A percentile compares a stretch with the other conserved stretches of the same genome.
Evolutionary conservation across 805 yeast genomes (phyloP).

Genomic region (Zygosaccharomyces kombuchaensis): DNA sequence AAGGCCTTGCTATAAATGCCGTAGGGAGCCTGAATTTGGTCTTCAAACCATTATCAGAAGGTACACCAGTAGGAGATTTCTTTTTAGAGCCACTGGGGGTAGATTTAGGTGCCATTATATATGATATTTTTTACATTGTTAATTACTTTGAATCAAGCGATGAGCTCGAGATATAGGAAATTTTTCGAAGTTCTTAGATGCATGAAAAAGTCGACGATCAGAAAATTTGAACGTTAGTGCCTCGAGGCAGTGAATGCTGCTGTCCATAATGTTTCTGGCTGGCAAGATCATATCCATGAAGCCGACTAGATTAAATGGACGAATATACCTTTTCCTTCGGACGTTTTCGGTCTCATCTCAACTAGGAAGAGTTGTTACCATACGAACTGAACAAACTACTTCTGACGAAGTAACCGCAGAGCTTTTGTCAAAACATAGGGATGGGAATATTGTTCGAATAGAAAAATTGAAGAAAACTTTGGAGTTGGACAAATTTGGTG

Average conservation of each 20-base stretch:
- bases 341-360: not conserved
- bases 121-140: not conserved
- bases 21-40: constrained; percentile 38
- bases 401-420: not conserved
- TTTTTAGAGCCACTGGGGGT: constrained; percentile 28
- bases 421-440: constrained; percentile 7
- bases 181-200: constrained; percentile 3
- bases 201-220: not conserved
- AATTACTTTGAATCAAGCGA: constrained; percentile 3
- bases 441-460: constrained; percentile 9
- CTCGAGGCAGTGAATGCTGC: not conserved
- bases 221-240: not conserved
- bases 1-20: constrained; percentile 39
- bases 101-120: constrained; percentile 31
- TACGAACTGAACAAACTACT: not conserved
- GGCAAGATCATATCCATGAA: not conserved
- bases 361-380: not conserved
- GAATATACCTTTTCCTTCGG: not conserved
- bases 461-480: constrained; percentile 3
- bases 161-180: constrained; percentile 9
- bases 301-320: not conserved
- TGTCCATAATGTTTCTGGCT: not conserved
- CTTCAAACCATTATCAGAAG: constrained; percentile 17
- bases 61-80: constrained; percentile 19
- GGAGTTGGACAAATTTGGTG: constrained; percentile 11